A percentile compares a stretch with the other conserved stretches of the same genome.
phyloP scores from a whole-genome alignment of 768 basidiomycete genomes.

The Suillus bovinus region DNA sequence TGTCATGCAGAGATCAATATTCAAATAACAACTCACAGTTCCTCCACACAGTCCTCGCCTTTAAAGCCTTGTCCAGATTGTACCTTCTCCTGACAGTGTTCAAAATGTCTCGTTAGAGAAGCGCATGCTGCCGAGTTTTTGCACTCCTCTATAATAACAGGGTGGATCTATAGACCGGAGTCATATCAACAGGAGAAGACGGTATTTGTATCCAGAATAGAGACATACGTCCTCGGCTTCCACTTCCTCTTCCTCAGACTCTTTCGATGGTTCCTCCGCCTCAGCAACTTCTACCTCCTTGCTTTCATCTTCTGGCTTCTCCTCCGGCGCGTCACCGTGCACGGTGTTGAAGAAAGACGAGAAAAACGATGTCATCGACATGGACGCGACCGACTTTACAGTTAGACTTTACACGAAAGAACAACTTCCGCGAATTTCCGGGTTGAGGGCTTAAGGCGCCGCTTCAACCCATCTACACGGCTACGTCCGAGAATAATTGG shows the following conservation, averaged over 20 bases:
- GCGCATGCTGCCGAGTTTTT: conserved; percentile 65
- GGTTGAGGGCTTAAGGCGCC: conserved; percentile 20
- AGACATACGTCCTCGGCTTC: conserved; percentile 47
- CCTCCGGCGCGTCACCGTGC: conserved; percentile 42
- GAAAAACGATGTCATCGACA: conserved; percentile 46
- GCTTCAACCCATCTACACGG: conserved; percentile 16
- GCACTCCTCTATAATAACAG: conserved; percentile 75
- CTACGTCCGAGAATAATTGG: neutral
- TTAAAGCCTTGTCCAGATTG: conserved; percentile 80
- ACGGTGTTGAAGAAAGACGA: conserved; percentile 42
- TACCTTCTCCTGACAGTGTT: conserved; percentile 90
- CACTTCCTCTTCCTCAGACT: conserved; percentile 39
- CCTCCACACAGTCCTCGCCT: conserved; percentile 91
- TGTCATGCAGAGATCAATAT: neutral
- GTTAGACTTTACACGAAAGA: conserved; percentile 13
- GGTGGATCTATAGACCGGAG: conserved; percentile 51
- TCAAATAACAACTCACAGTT: conserved; percentile 60
- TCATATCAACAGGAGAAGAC: neutral
- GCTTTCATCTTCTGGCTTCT: conserved; percentile 17
- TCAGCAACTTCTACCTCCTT: conserved; percentile 27
- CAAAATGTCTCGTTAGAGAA: conserved; percentile 75
- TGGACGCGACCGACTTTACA: conserved; percentile 23
- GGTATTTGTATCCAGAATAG: neutral
- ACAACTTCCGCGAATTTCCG: conserved; percentile 30
- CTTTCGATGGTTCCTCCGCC: conserved; percentile 18